Evolutionary conservation across 2,329 filamentous ascomycete species (phyloP), one percentile per base, ranked within the genome.

Genomic region (Aspergillus felis): DNA sequence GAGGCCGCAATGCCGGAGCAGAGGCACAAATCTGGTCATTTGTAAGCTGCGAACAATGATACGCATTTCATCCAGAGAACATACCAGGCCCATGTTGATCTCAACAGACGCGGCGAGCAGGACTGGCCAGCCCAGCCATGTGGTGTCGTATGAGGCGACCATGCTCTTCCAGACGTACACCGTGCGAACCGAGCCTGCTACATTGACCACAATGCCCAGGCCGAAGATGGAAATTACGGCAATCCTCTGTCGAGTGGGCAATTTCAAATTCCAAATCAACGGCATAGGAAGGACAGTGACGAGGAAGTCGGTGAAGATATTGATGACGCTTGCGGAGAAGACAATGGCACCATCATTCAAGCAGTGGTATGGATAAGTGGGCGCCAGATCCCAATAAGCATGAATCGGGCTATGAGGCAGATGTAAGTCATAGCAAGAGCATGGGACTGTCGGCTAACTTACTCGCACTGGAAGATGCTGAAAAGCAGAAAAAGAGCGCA

Each of bases 381-480:
- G 69, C 9, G 51, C 54, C 1, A 72, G 24, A 38, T 72, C 64
- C 71, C 71, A 74, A 55, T 68, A 69, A 35, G 72, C 73, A 32
- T 66, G 64, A 46, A 74, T 59, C 3, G 72, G 72, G 17, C 70
- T 74, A 41, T 12, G 20, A 41, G 20, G 20, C n/a, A 4, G 17
- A 48, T 9, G 29, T 48, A 27, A 49, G 25, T 14, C 28, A 20
- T 35, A 17, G 32, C 25, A 44, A 20, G 14, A 47, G 5, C 10
- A 46, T 14, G 25, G 1, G 7, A 28, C 8, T 17, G 24, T 2
- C 25, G 8, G 5, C 8, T 4, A 14, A 73, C 74, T 63, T 61
- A 77, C 75, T 60, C 62, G 69, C 76, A 78, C 53, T 76, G 74
- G 53, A 78, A 74, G 44, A 77, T 64, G 24, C 71, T 71, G 27